Evolutionary conservation across 352 stramenopile species (phyloP).

Genomic region (Aphanomyces stellatus): DNA sequence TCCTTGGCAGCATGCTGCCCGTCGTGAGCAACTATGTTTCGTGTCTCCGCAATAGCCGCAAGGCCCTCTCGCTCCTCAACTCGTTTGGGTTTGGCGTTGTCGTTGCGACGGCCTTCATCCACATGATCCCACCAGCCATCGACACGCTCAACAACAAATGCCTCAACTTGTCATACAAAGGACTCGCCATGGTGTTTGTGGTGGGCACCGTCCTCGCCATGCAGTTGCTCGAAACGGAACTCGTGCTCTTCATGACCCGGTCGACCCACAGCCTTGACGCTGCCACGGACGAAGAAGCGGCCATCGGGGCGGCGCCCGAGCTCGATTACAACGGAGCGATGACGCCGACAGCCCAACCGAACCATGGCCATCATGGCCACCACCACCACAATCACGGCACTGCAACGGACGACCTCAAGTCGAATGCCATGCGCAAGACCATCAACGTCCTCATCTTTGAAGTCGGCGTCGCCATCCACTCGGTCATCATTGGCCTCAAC

Average conservation of each 20-base stretch:
- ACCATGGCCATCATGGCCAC: slow-evolving; percentile 3
- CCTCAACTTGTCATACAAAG: slow-evolving; percentile 16
- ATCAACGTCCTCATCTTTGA: slow-evolving; percentile 22
- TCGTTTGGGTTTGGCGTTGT: slow-evolving; percentile 24
- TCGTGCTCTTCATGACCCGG: slow-evolving; percentile 1
- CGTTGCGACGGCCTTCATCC: slow-evolving; percentile 23
- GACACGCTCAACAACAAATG: slow-evolving; percentile 22
- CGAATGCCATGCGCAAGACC: slow-evolving; percentile 8
- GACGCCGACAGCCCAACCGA: background rate
- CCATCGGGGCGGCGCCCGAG: background rate
- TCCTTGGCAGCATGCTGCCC: slow-evolving; percentile 14
- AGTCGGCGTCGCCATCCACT: slow-evolving; percentile 21
- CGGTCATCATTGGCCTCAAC: slow-evolving; percentile 24
- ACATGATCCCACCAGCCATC: slow-evolving; percentile 22
- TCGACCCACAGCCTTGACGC: background rate
- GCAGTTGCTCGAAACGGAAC: slow-evolving; percentile 18
- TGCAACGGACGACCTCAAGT: background rate
- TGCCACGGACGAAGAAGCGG: background rate
- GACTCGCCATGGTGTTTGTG: slow-evolving; percentile 22
- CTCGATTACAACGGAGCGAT: background rate
- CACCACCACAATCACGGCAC: slow-evolving; percentile 7
- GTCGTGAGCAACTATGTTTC: slow-evolving; percentile 4
- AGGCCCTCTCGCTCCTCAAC: slow-evolving; percentile 3
- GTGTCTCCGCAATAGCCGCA: background rate
- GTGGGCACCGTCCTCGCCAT: slow-evolving; percentile 20